These are phyloP conservation scores for Botryosphaeria dothidea DNA, from an alignment of 2,329 filamentous ascomycete species.

Conservation along the genomic window DNA sequence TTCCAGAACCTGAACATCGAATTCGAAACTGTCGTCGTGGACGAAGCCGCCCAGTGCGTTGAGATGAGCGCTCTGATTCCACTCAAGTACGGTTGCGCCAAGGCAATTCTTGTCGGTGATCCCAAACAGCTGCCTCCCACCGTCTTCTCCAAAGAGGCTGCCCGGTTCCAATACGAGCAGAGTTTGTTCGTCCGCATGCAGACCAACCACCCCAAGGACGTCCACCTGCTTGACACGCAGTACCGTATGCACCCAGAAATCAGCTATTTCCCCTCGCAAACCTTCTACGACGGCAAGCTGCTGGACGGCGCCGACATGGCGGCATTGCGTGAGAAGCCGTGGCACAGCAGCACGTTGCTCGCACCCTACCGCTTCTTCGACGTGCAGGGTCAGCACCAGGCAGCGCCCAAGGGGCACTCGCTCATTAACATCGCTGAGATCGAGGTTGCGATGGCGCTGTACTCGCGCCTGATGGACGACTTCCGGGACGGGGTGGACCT, in stretches of 20 bases:
- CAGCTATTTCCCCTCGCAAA: constrained; percentile 81
- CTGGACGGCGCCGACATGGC: constrained; percentile 85
- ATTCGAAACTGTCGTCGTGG: constrained; percentile 97
- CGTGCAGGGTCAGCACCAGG: constrained; percentile 82
- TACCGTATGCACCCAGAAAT: constrained; percentile 99
- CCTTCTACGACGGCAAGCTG: constrained; percentile 89
- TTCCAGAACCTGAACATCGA: constrained; percentile 93
- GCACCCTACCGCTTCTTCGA: constrained; percentile 97
- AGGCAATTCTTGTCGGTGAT: constrained; percentile 96
- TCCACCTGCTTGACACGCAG: constrained; percentile 94
- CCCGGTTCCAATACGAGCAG: constrained; percentile 92
- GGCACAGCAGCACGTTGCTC: constrained; percentile 80
- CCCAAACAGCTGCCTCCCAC: constrained; percentile 96
- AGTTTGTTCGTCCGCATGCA: constrained; percentile 99
- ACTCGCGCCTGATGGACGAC: constrained; percentile 74
- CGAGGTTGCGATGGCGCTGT: constrained; percentile 81
- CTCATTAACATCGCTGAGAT: constrained; percentile 87
- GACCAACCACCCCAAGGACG: constrained; percentile 79
- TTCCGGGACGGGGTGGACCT: constrained; percentile 64
- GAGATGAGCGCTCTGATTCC: constrained; percentile 95
- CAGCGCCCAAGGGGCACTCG: constrained; percentile 81
- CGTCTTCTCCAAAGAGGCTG: constrained; percentile 89
- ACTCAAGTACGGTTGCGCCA: constrained; percentile 93
- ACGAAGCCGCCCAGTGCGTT: constrained; percentile 97
- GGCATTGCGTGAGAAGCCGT: constrained; percentile 71